Evolutionary conservation across 129 eudicot genomes (phyloP), one percentile per base, ranked within the genome.

Genomic region (Flaveria trinervia): DNA sequence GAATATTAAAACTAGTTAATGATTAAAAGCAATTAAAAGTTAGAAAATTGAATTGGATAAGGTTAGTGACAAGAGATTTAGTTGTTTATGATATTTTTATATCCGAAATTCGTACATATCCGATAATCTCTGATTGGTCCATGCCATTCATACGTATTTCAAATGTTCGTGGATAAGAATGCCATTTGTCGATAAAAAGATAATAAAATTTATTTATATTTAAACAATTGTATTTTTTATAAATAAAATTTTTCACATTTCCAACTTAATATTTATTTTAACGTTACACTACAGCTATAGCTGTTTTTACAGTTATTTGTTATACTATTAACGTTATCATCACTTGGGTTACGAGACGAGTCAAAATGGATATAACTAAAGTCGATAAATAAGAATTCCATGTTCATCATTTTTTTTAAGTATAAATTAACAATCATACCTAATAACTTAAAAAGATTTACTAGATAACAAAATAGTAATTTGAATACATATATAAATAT

Each of bases 51-150:
- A 3, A 39, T 43, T 9, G 69, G 79, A 80, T 80, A 80, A 66
- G 74, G 65, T 28, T 74, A 73, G 25, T 55, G 83, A 51, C 17
- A 62, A 71, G 20, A 3, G 43, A 23, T 43, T 67, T 49, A 72
- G 44, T 41, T 17, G 66, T 76, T 67, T 7, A 46, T 14, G 57
- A 36, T 55, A 59, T 36, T 65, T 33, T 52, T 50, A 18, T 36
- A 54, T 8, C 56, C 23, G 68, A 77, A 43, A 20, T 77, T 62
- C 68, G 45, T 15, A 56, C 20, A 67, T 48, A 59, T 67, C 62
- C 64, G 56, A 80, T 80, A 56, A 68, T 39, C 52, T 73, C 44
- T 74, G 26, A 57, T 80, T 73, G 84, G 84, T 56, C 43, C 77
- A 78, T 70, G 64, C 18, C 77, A 70, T 60, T 43, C 41, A 26